A percentile compares a stretch with the other conserved stretches of the same genome.
Evolutionary conservation across 2,329 filamentous ascomycete species (phyloP).

Genomic region (Anthostomella pinea): DNA sequence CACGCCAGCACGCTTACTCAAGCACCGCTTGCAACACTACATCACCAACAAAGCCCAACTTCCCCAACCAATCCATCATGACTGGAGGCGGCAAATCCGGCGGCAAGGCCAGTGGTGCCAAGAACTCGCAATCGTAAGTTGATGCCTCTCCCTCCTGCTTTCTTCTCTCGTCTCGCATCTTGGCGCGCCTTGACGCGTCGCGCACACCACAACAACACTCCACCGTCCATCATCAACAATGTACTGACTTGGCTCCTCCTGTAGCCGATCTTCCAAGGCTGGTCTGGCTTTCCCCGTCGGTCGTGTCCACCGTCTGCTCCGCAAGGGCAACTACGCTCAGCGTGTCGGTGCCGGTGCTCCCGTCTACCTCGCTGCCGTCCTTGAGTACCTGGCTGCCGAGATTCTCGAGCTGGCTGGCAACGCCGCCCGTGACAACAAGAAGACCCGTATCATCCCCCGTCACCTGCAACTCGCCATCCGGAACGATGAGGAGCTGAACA

Average conservation of each 20-base stretch:
- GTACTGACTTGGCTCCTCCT: constrained; percentile 36
- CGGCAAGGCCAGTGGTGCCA: constrained; percentile 98
- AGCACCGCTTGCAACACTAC: constrained; percentile 20
- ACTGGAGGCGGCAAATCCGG: constrained; percentile 99
- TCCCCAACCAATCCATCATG: constrained; percentile 76
- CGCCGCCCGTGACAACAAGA: constrained; percentile 99
- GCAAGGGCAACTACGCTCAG: constrained; percentile 99
- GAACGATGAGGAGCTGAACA: constrained; percentile 99
- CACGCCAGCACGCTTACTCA: constrained; percentile 18
- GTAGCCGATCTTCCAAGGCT: constrained; percentile 95
- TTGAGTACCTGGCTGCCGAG: constrained; percentile 98
- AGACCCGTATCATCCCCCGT: constrained; percentile 99
- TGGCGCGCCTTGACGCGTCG: constrained; percentile 45
- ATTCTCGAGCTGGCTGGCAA: constrained; percentile 99
- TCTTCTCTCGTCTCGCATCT: constrained; percentile 5
- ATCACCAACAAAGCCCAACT: constrained; percentile 27
- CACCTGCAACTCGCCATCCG: constrained; percentile 99
- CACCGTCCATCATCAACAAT: constrained; percentile 13
- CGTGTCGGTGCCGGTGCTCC: constrained; percentile 96
- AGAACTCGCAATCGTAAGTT: constrained; percentile 98
- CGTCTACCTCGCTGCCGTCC: constrained; percentile 94
- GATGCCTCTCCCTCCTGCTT: constrained; percentile 10
- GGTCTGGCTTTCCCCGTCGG: constrained; percentile 98
- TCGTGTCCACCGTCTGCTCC: constrained; percentile 97
- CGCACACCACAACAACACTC: constrained; percentile 10